phyloP scores from a whole-genome alignment of 73 alveolate genomes.

The Stentor coeruleus region DNA sequence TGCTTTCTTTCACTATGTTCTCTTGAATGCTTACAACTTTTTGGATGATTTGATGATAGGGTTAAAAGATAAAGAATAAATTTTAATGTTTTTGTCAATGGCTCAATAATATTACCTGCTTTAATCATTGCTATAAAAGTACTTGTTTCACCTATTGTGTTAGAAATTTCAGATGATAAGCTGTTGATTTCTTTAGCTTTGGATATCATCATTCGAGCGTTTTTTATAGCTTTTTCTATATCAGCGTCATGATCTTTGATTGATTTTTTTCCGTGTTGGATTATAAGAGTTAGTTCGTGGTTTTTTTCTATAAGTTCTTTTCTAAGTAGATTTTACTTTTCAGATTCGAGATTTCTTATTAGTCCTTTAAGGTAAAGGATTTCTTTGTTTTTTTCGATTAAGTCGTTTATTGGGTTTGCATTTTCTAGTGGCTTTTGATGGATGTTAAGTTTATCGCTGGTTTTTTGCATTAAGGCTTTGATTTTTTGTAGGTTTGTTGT shows the following conservation, averaged over 20 bases:
- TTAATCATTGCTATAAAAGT: too few species aligned
- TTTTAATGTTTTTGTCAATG: neutral
- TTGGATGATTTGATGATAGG: neutral
- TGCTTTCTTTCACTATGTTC: too few species aligned
- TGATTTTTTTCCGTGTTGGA: neutral
- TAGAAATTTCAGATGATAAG: neutral
- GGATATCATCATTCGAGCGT: neutral
- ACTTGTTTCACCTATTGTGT: neutral
- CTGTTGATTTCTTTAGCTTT: neutral
- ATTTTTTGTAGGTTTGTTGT: neutral
- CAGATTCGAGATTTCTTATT: neutral
- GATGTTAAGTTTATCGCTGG: neutral
- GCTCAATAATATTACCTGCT: neutral
- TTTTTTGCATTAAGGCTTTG: neutral
- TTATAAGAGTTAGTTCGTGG: too few species aligned
- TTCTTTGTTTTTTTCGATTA: neutral
- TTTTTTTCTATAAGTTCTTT: neutral
- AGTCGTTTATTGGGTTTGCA: too few species aligned
- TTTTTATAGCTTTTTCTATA: neutral
- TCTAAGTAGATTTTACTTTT: neutral
- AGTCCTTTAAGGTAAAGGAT: neutral
- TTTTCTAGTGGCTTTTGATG: too few species aligned
- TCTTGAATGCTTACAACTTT: too few species aligned
- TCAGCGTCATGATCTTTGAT: too few species aligned
- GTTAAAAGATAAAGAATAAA: neutral